A percentile compares a stretch with the other conserved stretches of the same genome.
These are phyloP conservation scores for Podospora australis DNA, from an alignment of 495 filamentous ascomycete species.

Conservation along the genomic window DNA sequence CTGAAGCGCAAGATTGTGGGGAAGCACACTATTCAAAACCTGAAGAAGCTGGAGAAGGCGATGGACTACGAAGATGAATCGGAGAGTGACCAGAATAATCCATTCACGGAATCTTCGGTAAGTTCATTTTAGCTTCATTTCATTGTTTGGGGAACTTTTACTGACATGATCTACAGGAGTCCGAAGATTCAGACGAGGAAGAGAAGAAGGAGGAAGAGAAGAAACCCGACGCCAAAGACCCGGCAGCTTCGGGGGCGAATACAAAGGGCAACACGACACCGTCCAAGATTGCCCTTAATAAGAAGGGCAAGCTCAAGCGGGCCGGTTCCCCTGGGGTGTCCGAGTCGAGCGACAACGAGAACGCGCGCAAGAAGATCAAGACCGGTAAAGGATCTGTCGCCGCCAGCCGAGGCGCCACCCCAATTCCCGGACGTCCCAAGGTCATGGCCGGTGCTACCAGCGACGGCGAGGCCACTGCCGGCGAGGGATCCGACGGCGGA, in stretches of 20 bases:
- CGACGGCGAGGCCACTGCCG: constrained; percentile 71
- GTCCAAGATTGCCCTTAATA: constrained; percentile 52
- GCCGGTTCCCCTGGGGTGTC: constrained; percentile 81
- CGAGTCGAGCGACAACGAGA: constrained; percentile 84
- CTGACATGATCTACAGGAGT: constrained; percentile 17
- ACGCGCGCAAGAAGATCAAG: constrained; percentile 81
- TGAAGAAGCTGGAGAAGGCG: constrained; percentile 80
- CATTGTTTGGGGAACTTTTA: not conserved
- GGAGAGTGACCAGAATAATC: constrained; percentile 48
- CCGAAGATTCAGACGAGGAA: constrained; percentile 34
- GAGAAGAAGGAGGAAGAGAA: constrained; percentile 66
- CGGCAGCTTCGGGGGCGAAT: constrained; percentile 54
- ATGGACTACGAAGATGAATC: constrained; percentile 75
- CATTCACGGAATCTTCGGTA: constrained; percentile 49
- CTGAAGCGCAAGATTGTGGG: constrained; percentile 60
- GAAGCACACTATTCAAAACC: constrained; percentile 68
- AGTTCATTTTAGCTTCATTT: constrained; percentile 6
- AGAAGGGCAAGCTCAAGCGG: constrained; percentile 73
- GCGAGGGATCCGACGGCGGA: constrained; percentile 67
- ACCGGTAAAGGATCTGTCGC: constrained; percentile 52
- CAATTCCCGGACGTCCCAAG: constrained; percentile 50
- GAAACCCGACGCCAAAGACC: constrained; percentile 65
- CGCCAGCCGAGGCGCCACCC: constrained; percentile 43
- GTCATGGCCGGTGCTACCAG: constrained; percentile 60
- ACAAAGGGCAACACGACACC: constrained; percentile 72